Evolutionary conservation across 495 filamentous ascomycete species (phyloP).

Genomic region (Penicillium coffeae): DNA sequence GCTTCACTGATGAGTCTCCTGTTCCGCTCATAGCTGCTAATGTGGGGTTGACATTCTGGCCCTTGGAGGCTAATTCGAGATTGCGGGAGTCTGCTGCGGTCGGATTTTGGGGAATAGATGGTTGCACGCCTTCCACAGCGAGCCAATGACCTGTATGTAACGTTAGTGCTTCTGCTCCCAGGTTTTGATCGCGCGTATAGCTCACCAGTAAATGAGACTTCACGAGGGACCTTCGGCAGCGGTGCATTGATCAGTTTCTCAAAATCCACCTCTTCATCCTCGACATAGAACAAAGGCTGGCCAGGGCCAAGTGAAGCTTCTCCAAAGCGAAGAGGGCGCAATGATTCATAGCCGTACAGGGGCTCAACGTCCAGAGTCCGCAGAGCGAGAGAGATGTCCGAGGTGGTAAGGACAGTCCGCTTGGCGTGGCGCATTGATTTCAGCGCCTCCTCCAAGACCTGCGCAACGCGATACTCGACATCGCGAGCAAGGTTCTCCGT

Average conservation of each 20-base stretch:
- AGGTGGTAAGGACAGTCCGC: conserved; percentile 75
- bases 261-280: conserved; percentile 98
- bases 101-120: conserved; percentile 92
- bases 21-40: conserved; percentile 77
- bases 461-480: conserved; percentile 88
- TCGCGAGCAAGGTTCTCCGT: conserved; percentile 82
- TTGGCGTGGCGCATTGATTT: conserved; percentile 91
- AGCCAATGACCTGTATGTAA: conserved; percentile 77
- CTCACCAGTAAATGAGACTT: conserved; percentile 84
- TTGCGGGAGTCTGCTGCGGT: conserved; percentile 74
- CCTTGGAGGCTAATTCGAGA: conserved; percentile 83
- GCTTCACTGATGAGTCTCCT: conserved; percentile 78
- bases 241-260: conserved; percentile 97
- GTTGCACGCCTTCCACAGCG: conserved; percentile 92
- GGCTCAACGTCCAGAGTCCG: conserved; percentile 87
- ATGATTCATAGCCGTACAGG: conserved; percentile 91
- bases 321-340: conserved; percentile 79
- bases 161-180: conserved; percentile 18
- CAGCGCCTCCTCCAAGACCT: conserved; percentile 87
- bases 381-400: conserved; percentile 81
- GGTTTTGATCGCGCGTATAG: not conserved
- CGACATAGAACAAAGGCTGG: conserved; percentile 95
- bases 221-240: conserved; percentile 89
- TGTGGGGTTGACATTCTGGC: conserved; percentile 75
- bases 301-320: conserved; percentile 90